A percentile compares a stretch with the other conserved stretches of the same genome.
phyloP scores from a whole-genome alignment of 2,329 filamentous ascomycete genomes.

The Fusarium devonianum region DNA sequence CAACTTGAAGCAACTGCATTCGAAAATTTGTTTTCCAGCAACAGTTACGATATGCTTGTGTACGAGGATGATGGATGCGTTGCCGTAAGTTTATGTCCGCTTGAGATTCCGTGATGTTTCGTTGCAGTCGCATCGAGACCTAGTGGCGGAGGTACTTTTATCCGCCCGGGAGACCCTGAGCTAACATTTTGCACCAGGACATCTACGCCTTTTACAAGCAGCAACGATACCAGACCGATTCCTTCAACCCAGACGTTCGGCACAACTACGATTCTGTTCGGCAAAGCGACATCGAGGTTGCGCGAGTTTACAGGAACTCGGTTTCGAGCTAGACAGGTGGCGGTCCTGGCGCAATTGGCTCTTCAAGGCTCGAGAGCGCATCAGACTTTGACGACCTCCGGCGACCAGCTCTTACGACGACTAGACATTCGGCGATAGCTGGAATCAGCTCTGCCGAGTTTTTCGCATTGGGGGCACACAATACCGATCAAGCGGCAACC shows the following conservation, averaged over 20 bases:
- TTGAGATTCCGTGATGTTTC: no score
- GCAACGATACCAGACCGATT: conserved; percentile 5
- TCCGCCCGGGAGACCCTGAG: conserved; percentile 9
- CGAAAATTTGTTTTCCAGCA: not conserved
- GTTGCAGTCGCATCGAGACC: no score
- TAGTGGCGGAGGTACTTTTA: conserved; percentile 17
- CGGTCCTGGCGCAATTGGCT: not conserved
- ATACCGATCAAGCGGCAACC: no score
- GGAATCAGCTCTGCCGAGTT: no score
- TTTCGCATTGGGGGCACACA: no score
- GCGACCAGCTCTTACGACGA: no score
- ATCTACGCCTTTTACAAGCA: conserved; percentile 19
- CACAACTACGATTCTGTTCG: not conserved
- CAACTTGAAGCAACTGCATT: not conserved
- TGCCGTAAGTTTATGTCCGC: no score
- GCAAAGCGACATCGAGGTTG: not conserved
- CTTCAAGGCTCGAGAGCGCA: not conserved
- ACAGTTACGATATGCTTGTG: not conserved
- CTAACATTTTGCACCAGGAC: conserved; percentile 33
- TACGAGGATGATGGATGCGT: conserved; percentile 9
- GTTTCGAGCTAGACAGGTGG: not conserved
- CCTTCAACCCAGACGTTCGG: conserved; percentile 3
- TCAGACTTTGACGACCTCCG: no score
- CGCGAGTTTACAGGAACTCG: not conserved
- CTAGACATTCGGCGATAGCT: no score